Percentiles rank a stretch among this genome's conserved stretches.
Conservation (phyloP, 768 basidiomycete genomes). For the Russula virescens region DNA sequence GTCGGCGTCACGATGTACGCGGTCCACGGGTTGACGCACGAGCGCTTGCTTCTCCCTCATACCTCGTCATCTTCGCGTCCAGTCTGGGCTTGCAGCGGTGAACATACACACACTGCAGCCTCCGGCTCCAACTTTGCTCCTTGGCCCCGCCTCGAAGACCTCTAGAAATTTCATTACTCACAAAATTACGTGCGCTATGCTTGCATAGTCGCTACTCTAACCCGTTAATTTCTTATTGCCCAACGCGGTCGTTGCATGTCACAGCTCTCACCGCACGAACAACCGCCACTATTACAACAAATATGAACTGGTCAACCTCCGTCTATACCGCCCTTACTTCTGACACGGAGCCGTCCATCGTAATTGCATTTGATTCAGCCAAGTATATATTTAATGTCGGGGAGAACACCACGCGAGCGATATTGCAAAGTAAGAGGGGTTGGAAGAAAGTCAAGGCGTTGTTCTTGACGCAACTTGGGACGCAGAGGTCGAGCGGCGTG, state of each 20-base stretch:
- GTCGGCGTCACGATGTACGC: not conserved
- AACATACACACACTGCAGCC: not conserved
- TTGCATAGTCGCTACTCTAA: conserved; percentile 23
- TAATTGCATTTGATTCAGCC: conserved; percentile 67
- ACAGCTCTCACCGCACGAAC: not conserved
- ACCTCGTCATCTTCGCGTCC: too few species aligned
- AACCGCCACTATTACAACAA: not conserved
- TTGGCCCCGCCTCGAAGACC: not conserved
- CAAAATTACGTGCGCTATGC: conserved; percentile 25
- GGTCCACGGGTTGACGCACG: too few species aligned
- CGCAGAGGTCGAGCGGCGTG: conserved; percentile 63
- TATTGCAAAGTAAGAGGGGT: conserved; percentile 58
- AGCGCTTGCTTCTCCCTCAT: too few species aligned
- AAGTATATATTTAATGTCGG: conserved; percentile 88
- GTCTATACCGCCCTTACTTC: conserved; percentile 54
- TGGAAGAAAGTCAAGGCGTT: conserved; percentile 64
- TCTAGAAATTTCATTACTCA: conserved; percentile 17
- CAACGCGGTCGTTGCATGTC: conserved; percentile 7
- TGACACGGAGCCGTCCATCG: conserved; percentile 77
- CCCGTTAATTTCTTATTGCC: not conserved
- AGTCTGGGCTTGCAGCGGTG: not conserved
- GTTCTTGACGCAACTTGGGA: conserved; percentile 64
- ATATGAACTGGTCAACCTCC: conserved; percentile 59
- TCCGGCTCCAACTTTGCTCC: not conserved
- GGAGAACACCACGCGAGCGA: conserved; percentile 72